These are phyloP conservation scores for Arabidopsis suecica DNA, from an alignment of 345 rosid species.

Conservation along the genomic window DNA sequence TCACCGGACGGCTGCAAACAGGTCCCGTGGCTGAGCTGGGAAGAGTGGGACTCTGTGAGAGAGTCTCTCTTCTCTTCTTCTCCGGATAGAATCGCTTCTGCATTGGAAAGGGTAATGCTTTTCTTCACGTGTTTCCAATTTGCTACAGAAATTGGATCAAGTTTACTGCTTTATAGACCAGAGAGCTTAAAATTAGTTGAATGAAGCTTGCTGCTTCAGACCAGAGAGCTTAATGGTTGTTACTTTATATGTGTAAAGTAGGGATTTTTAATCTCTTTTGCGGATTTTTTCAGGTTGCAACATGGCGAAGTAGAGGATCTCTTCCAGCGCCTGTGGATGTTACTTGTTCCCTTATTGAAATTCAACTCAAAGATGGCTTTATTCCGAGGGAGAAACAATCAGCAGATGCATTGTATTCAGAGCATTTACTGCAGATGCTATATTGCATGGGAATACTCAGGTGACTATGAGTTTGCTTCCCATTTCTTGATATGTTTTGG, in stretches of 20 bases:
- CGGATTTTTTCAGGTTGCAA: conserved; percentile 54
- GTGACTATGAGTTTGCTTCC: conserved; percentile 45
- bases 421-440: conserved; percentile 78
- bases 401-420: conserved; percentile 59
- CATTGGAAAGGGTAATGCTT: conserved; percentile 66
- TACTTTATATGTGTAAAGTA: conserved; percentile 16
- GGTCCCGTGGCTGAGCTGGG: conserved; percentile 95
- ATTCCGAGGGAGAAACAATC: conserved; percentile 63
- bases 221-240: conserved; percentile 14
- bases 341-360: conserved; percentile 78
- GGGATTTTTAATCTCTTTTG: conserved; percentile 1
- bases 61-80: conserved; percentile 84
- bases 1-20: conserved; percentile 57
- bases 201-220: conserved; percentile 14
- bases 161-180: conserved; percentile 1
- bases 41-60: conserved; percentile 85
- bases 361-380: conserved; percentile 79
- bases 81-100: conserved; percentile 54
- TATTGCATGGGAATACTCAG: conserved; percentile 89
- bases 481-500: conserved; percentile 12
- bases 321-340: conserved; percentile 83
- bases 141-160: background rate
- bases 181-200: conserved; percentile 17
- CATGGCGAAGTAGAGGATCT: conserved; percentile 90
- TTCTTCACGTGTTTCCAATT: background rate